Evolutionary conservation across 164 flowering plant genomes (phyloP).

Genomic region (Stephania cephalantha): DNA sequence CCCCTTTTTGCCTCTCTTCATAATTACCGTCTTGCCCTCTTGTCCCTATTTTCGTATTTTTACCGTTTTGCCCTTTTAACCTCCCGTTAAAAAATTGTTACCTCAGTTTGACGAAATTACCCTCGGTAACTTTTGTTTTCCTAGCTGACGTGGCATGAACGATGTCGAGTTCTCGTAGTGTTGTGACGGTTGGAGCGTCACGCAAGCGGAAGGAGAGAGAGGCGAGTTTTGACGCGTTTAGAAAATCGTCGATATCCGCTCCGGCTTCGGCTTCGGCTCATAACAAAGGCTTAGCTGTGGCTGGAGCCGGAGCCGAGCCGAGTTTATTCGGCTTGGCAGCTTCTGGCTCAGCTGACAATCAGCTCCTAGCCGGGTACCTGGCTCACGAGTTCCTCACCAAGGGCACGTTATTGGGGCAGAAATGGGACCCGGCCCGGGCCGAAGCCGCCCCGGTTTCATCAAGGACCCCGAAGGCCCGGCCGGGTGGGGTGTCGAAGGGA

Average conservation of each 20-base stretch:
- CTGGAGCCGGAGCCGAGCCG: not conserved
- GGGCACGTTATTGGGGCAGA: constrained; percentile 68
- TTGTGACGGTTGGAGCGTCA: constrained; percentile 36
- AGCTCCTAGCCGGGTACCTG: constrained; percentile 76
- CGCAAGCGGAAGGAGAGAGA: constrained; percentile 51
- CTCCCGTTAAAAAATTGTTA: constrained; percentile 1
- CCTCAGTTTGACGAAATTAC: not conserved
- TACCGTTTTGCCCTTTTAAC: constrained; percentile 15
- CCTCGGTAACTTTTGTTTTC: not conserved
- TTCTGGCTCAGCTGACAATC: constrained; percentile 25
- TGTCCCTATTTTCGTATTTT: not conserved
- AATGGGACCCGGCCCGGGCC: constrained; percentile 48
- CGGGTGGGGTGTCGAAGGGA: not conserved
- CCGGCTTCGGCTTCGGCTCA: not conserved
- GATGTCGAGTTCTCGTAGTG: constrained; percentile 35
- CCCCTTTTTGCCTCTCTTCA: not conserved
- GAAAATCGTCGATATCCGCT: constrained; percentile 8
- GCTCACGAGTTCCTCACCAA: constrained; percentile 63
- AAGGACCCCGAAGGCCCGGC: not conserved
- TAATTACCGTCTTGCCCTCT: constrained; percentile 6
- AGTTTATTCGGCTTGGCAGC: too few relatives aligned
- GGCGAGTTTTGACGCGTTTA: constrained; percentile 12
- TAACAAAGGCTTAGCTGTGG: too few relatives aligned
- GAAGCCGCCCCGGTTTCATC: constrained; percentile 27
- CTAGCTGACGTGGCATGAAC: constrained; percentile 31